Evolutionary conservation across 768 basidiomycete genomes (phyloP), one percentile per base, ranked within the genome.

Genomic region (Chalciporus sphaerocephalus): DNA sequence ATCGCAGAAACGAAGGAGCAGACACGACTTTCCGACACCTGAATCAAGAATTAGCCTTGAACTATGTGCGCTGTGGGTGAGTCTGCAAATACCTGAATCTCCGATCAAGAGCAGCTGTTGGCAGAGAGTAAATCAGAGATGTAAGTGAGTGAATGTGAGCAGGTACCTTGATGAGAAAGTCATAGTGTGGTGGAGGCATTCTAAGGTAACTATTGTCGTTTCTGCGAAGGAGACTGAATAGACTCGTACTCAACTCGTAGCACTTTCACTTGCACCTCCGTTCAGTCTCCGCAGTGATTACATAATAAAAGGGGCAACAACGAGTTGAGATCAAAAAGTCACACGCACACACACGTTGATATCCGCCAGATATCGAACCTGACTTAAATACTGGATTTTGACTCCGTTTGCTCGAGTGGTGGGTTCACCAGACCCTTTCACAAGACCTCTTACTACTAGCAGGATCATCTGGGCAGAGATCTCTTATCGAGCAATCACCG

Each of bases 21-120:
- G 77, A 72, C 90, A 92, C 21, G 94, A 98, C 76, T 99, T 94
- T 52, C 95, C 92, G 58, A 96, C 94, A 70, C 92, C 92, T 85
- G 56, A 41, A 23, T 38, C 38, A 42, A 44, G 43, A 15, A 18
- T 56, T 25, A 32, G 61, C 30, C 13, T 68, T 1, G 38, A 44
- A 28, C 35, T 10, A 2, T 5, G 15, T 11, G 18, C 7, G 1
- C 23, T 24, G 38, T 6, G 1, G 38, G 42, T 17, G 30, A 38
- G 24, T 40, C 23, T 27, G 20, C 22, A 41, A 36, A 38, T 51
- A 92, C 93, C 93, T 54, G 93, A 96, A 71, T 96, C 93, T 43
- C 93, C 93, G 61, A 96, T 96, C 68, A 95, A 86, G 47, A 96
- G 79, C 56, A 97, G 85, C 87, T 95, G 64, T 46, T 15, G 28